Base-by-base conservation (phyloP, 2,329 filamentous ascomycete genomes). In the Paecilomyces niveus region DNA sequence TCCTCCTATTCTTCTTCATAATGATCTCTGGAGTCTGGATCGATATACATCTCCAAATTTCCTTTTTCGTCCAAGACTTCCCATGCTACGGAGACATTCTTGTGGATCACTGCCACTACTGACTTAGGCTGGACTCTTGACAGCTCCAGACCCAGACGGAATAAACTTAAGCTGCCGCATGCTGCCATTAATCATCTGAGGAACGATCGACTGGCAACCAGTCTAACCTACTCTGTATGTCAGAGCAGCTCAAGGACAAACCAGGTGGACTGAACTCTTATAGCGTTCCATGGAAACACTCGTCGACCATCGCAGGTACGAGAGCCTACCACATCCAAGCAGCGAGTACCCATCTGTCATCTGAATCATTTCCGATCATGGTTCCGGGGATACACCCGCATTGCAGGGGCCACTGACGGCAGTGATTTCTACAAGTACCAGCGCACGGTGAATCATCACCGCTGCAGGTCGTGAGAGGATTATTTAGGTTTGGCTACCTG, bases 111-210 rank as follows among this genome's bases (percentile, higher is more conserved):
- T 45, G 35, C 35, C 35, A 45, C 35, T 9, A 45, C 35, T 45
- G 35, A 45, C 35, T 45, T 45, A 45, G 35, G 50, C 50, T 22
- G 50, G 50, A 52, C 26, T 24, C 35, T 29, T 52, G 50, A 52
- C 50, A 52, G 50, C 50, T 52, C 22, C 50, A 29, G 50, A 29
- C 26, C 21, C 22, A 26, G 50, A 29, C 50, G 50, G 50, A 52
- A 52, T 52, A 52, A 52, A 52, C 50, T 52, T 52, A 52, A 52
- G 50, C 50, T 52, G 50, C 50, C 50, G 50, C 50, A 29, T 52
- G 50, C 50, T 29, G 35, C 50, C 11, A 52, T 24, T 29, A 52
- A 52, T 52, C 35, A 18, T 45, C 35, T 45, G 35, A 45, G 35
- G 35, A 9, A 52, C 50, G 50, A 52, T 52, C 26, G 26, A 29